Evolutionary conservation across 2,329 filamentous ascomycete species (phyloP).

Genomic region (Neurospora sp.): DNA sequence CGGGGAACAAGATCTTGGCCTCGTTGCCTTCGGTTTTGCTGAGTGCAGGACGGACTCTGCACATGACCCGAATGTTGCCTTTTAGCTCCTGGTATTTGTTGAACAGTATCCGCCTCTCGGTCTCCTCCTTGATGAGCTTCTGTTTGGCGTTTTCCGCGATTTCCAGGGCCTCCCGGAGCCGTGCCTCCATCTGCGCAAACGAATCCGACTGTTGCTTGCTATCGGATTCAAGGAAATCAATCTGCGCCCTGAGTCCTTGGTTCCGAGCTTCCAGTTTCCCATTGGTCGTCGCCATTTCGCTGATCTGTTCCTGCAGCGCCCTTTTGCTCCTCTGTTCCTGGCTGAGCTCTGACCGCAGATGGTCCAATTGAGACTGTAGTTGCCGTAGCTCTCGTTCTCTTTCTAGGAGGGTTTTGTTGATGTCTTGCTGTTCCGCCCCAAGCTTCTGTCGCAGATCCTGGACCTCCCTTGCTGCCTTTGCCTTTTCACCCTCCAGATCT

Average conservation of each 20-base stretch:
- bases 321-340: constrained; percentile 56
- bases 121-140: constrained; percentile 86
- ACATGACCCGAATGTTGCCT: constrained; percentile 98
- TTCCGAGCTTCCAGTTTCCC: constrained; percentile 65
- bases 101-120: constrained; percentile 80
- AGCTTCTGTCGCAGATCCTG: constrained; percentile 50
- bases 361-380: constrained; percentile 35
- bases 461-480: constrained; percentile 49
- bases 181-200: constrained; percentile 71
- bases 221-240: constrained; percentile 83
- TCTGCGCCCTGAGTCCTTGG: constrained; percentile 67
- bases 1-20: constrained; percentile 69
- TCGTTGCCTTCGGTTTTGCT: constrained; percentile 49
- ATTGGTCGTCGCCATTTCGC: constrained; percentile 50
- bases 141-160: constrained; percentile 61
- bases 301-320: constrained; percentile 40
- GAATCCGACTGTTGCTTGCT: constrained; percentile 81
- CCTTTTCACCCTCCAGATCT: constrained; percentile 57
- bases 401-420: constrained; percentile 36
- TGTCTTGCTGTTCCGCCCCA: constrained; percentile 41
- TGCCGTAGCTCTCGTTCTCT: constrained; percentile 48
- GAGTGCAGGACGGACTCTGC: constrained; percentile 74
- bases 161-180: constrained; percentile 67
- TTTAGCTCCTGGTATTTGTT: constrained; percentile 98
- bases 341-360: constrained; percentile 40